These are phyloP conservation scores for Skeletonema potamos DNA, from an alignment of 108 stramenopile genomes.

Conservation along the genomic window DNA sequence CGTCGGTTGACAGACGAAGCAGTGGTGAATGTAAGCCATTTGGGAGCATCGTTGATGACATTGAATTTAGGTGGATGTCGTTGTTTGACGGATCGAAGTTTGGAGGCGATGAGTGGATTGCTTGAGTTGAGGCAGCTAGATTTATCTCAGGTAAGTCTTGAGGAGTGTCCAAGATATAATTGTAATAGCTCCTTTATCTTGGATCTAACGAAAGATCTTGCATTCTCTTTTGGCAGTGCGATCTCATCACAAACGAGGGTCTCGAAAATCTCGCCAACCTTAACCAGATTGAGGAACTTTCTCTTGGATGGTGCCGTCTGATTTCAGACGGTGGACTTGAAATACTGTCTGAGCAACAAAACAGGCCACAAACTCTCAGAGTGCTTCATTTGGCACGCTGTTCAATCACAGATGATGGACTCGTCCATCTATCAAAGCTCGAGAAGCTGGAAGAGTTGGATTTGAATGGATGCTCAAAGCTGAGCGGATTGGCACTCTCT, in stretches of 20 bases:
- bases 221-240: constrained; percentile 44
- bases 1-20: constrained; percentile 81
- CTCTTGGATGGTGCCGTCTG: constrained; percentile 79
- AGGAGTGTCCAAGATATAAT: background rate
- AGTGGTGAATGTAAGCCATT: constrained; percentile 73
- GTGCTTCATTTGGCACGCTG: constrained; percentile 74
- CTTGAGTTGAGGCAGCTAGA: constrained; percentile 58
- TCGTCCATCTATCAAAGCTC: constrained; percentile 49
- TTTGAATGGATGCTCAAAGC: constrained; percentile 72
- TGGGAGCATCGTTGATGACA: constrained; percentile 43
- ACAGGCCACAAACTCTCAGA: constrained; percentile 44
- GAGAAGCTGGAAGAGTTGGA: constrained; percentile 61
- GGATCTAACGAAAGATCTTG: background rate
- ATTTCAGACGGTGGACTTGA: constrained; percentile 68
- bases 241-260: constrained; percentile 80
- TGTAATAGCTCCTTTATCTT: background rate
- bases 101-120: constrained; percentile 54
- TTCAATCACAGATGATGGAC: constrained; percentile 61
- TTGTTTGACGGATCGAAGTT: constrained; percentile 73
- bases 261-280: constrained; percentile 53
- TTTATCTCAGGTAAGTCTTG: constrained; percentile 54
- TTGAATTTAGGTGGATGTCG: constrained; percentile 80
- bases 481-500: constrained; percentile 65
- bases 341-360: constrained; percentile 53
- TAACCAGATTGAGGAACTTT: constrained; percentile 66